A percentile compares a stretch with the other conserved stretches of the same genome.
Conservation (phyloP, 306 rosid species). For the Vigna reflexopilosa region DNA sequence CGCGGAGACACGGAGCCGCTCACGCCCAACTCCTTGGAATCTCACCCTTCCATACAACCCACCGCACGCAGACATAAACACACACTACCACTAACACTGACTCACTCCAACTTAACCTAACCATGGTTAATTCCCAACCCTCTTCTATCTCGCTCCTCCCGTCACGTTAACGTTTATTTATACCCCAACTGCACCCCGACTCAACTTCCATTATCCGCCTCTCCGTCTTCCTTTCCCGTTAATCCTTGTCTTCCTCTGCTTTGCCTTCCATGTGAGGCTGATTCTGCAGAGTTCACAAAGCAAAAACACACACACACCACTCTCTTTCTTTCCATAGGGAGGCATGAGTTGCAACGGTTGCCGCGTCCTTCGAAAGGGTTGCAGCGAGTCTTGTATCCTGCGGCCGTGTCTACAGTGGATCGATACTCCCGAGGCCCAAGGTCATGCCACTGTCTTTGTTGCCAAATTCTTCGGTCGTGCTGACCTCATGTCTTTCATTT, state of each 20-base stretch:
- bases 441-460: conserved; percentile 92
- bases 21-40: conserved; percentile 88
- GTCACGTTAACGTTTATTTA: conserved; percentile 48
- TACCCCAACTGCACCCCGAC: conserved; percentile 38
- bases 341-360: conserved; percentile 98
- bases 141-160: conserved; percentile 4
- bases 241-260: background rate
- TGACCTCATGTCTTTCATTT: conserved; percentile 96
- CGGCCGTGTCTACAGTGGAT: conserved; percentile 96
- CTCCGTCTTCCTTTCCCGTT: background rate
- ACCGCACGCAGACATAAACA: conserved; percentile 21
- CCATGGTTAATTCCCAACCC: conserved; percentile 52
- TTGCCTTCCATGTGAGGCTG: conserved; percentile 40
- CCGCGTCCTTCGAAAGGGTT: conserved; percentile 96
- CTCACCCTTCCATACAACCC: conserved; percentile 55
- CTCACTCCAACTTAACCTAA: conserved; percentile 45
- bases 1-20: conserved; percentile 99
- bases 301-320: background rate
- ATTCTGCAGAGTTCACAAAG: background rate
- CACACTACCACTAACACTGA: background rate
- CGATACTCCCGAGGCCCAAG: conserved; percentile 88
- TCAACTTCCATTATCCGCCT: conserved; percentile 40
- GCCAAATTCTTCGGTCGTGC: conserved; percentile 99
- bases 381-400: conserved; percentile 89
- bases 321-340: background rate